Evolutionary conservation across 495 filamentous ascomycete species (phyloP), one percentile per base, ranked within the genome.

Genomic region (Penicillium daleae): DNA sequence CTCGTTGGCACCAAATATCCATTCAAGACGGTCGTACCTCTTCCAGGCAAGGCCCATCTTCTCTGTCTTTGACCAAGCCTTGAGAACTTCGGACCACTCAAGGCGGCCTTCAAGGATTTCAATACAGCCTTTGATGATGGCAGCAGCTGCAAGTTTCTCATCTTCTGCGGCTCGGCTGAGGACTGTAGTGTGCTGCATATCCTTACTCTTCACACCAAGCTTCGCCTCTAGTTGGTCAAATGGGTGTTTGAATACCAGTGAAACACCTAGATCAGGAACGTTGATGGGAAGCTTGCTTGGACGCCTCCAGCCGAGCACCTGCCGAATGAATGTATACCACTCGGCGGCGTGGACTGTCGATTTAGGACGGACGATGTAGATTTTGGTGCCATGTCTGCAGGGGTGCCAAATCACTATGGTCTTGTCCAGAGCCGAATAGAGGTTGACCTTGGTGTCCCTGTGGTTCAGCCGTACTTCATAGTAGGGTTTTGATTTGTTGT

Each of bases 1-100:
- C 70, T 92, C 89, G 54, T 90, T 88, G 6, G 74, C 77, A 19
- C 89, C 89, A 72, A 88, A 82, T 7, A 92, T 74, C 89, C 89
- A 92, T 71, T 92, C 89, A 9, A 92, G 75, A 15, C 89, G 82
- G 66, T 92, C 89, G 66, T 91, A 92, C 35, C 89, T 81, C 67
- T 88, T 89, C 89, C 89, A 92, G 17, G 87, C 89, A 55, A 92
- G 78, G 2, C 89, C 89, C 76, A 92, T 87, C 31, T 83, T 85
- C 59, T 88, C 82, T 32, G 83, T 73, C 44, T 79, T 80, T 19
- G 82, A 73, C 89, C 89, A 92, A 32, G 75, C 60, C 22, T 83
- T 77, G 9, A 91, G 61, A 0, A 91, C 83, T 50, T 89, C 83
- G 3, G 75, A 73, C 87, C 88, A 92, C 65, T 90, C 87, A 0